Base-by-base conservation (phyloP, 805 yeast genomes). In the Kuraishia molischiana region DNA sequence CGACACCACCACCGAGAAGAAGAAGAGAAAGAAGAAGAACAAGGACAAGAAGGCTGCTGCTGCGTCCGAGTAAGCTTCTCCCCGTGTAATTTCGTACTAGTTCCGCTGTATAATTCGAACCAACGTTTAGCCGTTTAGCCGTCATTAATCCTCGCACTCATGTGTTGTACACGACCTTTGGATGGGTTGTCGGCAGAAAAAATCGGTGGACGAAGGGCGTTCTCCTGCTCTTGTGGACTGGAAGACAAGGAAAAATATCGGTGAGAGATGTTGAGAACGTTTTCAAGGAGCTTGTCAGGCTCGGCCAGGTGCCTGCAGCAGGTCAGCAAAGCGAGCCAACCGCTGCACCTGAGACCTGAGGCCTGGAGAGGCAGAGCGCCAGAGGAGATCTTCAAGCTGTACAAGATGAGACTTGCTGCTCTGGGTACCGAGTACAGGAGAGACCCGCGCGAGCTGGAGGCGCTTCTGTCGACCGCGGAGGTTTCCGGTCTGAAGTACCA, bases 361-460 rank as follows among this genome's bases (percentile, higher is more conserved):
- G 67, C 72, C 38, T 83, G 94, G 94, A 62, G 66, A 37, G 83
- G 79, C 0, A 64, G 80, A 41, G 79, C 85, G 11, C 71, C 83
- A 13, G 74, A 76, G 40, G 66, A 69, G 43, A 73, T 83, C 35
- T 65, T 80, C 42, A 71, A 71, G 41, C 63, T 83, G 42, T 83
- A 75, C 53, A 64, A 72, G 44, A 64, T 74, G 48, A 68, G 90
- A 55, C 72, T 72, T 42, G 63, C 66, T 13, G 60, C 61, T n/a
- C 47, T 75, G 17, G 84, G 81, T 6, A 63, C 69, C 9, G 52
- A 63, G 28, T 76, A 74, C 56, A 62, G 59, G 38, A 68, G 68
- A 29, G 61, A 65, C 34, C 61, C 66, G 20, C 74, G 61, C 26
- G 87, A 79, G 54, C 55, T 79, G 36, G 61, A 66, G 19, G 83